Evolutionary conservation across 106 monocot species (phyloP).

Genomic region (Dendrobium officinale): DNA sequence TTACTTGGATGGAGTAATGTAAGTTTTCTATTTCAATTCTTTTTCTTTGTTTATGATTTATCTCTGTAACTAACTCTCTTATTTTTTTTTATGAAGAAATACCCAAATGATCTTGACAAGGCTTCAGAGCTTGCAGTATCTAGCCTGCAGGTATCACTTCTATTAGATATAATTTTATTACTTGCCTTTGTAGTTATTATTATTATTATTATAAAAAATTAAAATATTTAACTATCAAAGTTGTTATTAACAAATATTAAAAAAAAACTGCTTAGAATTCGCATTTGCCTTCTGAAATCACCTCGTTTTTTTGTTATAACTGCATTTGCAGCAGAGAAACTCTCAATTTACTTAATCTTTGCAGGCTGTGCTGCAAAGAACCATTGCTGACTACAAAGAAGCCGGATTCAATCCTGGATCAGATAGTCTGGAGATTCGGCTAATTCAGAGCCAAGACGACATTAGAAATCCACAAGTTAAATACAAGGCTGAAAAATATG

Average conservation of each 20-base stretch:
- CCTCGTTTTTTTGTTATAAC: not conserved
- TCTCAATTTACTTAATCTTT: not conserved
- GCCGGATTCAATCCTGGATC: slow-evolving; percentile 64
- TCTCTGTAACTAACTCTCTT: not conserved
- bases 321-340: not conserved
- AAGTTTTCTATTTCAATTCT: slow-evolving; percentile 10
- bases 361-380: slow-evolving; percentile 80
- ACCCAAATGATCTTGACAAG: slow-evolving; percentile 76
- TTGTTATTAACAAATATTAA: not conserved
- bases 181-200: not conserved
- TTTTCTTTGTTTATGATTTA: not conserved
- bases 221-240: not conserved
- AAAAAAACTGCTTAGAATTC: not conserved
- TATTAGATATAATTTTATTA: not conserved
- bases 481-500: slow-evolving; percentile 61
- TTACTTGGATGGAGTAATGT: slow-evolving; percentile 99
- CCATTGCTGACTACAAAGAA: slow-evolving; percentile 56
- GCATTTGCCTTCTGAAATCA: too few relatives aligned
- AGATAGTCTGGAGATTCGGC: slow-evolving; percentile 76
- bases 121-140: slow-evolving; percentile 97
- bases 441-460: slow-evolving; percentile 94
- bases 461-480: slow-evolving; percentile 62
- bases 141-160: slow-evolving; percentile 70
- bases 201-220: not conserved
- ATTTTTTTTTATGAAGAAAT: slow-evolving; percentile 58